Conservation (phyloP, 331 rosid genomes). For the Pyrus hybrid region DNA sequence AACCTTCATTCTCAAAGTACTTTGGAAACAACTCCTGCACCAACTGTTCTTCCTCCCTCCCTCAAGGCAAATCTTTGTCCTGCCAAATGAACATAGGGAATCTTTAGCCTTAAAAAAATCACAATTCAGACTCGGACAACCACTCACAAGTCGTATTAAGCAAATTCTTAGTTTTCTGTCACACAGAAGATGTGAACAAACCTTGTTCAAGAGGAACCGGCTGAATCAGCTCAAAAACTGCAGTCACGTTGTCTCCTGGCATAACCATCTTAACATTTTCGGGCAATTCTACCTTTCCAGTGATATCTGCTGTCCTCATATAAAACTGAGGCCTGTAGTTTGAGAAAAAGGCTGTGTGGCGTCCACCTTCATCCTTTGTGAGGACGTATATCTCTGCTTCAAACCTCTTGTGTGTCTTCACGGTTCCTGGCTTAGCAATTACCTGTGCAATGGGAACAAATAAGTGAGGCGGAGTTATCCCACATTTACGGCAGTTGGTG, state of each 20-base stretch:
- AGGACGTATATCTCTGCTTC: conserved; percentile 98
- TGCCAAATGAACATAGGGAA: conserved; percentile 12
- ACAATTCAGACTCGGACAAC: not conserved
- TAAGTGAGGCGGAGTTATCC: not conserved
- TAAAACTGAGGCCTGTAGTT: conserved; percentile 96
- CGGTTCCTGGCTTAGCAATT: conserved; percentile 85
- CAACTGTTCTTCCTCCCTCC: conserved; percentile 99
- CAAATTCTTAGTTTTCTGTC: not conserved
- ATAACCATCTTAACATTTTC: conserved; percentile 93
- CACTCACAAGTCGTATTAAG: not conserved
- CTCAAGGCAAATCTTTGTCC: conserved; percentile 99
- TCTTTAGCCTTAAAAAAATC: not conserved
- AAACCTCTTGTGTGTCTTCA: conserved; percentile 75
- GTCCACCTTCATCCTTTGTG: conserved; percentile 98
- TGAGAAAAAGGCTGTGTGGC: conserved; percentile 95
- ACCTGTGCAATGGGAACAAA: conserved; percentile 40
- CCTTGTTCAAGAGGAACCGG: conserved; percentile 95
- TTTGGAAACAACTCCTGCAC: conserved; percentile 98
- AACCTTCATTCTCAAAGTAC: conserved; percentile 37
- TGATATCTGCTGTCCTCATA: conserved; percentile 93
- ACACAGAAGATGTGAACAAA: conserved; percentile 14
- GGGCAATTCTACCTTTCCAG: conserved; percentile 93
- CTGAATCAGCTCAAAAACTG: conserved; percentile 70
- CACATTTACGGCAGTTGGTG: not conserved
- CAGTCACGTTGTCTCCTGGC: conserved; percentile 99